Evolutionary conservation across 1,139 yeast species (phyloP), one percentile per base, ranked within the genome.

Genomic region (Debaryomyces robertsiae): DNA sequence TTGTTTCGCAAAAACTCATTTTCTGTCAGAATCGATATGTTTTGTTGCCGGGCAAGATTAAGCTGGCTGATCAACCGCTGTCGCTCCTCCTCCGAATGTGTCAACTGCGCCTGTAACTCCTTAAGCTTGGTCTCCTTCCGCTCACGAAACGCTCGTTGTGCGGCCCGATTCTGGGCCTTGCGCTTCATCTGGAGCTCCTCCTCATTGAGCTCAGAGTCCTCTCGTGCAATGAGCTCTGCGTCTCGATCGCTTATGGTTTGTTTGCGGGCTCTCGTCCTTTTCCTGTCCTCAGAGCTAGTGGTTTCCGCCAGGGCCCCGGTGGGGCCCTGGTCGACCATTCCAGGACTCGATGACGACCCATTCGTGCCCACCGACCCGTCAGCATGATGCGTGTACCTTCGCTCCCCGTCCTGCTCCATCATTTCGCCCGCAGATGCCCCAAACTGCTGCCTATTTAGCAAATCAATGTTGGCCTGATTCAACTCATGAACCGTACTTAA

Each of bases 121-220:
- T 82, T 83, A 45, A 88, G 65, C 50, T 79, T 79, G 41, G 81
- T 78, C 58, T 87, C 95, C 58, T 87, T 86, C 38, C 96, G 78
- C 60, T 87, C 94, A 48, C 96, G 72, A 63, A 88, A 88, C 1
- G 96, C 96, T 49, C 93, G 71, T 63, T 88, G 96, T 0, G 96
- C 95, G 4, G 93, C 94, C 53, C 96, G 69, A 58, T 89, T 89
- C 58, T 86, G 95, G 0, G 91, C 91, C 58, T 83, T 87, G 39
- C 86, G 75, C 57, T 80, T 81, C 49, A 70, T 55, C 36, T 69
- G 73, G 22, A 77, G 53, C 46, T 79, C 82, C 18, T 73, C 76
- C 38, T 78, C 82, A 4, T 67, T 61, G 28, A 73, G 57, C 40
- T 67, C 69, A 1, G 69, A 54, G 44, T 72, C 77, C 45, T 72